Percentiles rank a stretch among this genome's conserved stretches.
Conservation (phyloP, 1,284 basidiomycete genomes). For the Fistulinella cinereoalba region DNA sequence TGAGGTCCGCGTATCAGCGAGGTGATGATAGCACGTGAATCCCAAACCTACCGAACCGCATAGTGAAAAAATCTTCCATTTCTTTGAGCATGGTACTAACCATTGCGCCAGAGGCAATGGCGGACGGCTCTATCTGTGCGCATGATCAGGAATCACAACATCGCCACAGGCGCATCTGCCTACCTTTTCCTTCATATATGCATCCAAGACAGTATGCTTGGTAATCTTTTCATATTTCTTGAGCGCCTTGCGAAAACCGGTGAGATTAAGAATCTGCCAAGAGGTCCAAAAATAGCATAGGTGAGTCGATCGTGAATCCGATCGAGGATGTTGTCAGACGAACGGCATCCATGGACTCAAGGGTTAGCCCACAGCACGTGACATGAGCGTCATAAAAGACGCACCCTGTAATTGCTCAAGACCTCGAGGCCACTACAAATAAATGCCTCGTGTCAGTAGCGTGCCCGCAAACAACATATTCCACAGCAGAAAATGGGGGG, state of each 20-base stretch:
- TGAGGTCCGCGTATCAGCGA: not conserved
- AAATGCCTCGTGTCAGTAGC: slow-evolving; percentile 8
- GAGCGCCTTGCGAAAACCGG: slow-evolving; percentile 87
- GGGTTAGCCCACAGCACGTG: not conserved
- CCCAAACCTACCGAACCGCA: slow-evolving; percentile 61
- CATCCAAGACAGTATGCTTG: slow-evolving; percentile 61
- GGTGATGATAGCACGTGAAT: not conserved
- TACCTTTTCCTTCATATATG: slow-evolving; percentile 75
- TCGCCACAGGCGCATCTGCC: not conserved
- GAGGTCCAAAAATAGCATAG: not conserved
- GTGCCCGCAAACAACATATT: not conserved
- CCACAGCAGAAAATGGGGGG: not conserved
- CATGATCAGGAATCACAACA: not conserved
- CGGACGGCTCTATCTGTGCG: slow-evolving; percentile 56
- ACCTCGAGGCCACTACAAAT: slow-evolving; percentile 63
- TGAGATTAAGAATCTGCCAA: slow-evolving; percentile 72
- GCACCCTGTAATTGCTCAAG: slow-evolving; percentile 82
- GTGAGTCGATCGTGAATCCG: not conserved
- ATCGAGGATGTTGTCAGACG: not conserved
- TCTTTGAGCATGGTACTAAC: slow-evolving; percentile 70
- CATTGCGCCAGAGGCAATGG: slow-evolving; percentile 58
- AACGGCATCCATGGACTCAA: not conserved
- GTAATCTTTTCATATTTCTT: slow-evolving; percentile 95
- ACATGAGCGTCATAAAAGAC: slow-evolving; percentile 22
- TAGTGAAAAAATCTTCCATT: slow-evolving; percentile 72